Conservation (phyloP, 257 asterid genomes). For the Rhazya stricta region DNA sequence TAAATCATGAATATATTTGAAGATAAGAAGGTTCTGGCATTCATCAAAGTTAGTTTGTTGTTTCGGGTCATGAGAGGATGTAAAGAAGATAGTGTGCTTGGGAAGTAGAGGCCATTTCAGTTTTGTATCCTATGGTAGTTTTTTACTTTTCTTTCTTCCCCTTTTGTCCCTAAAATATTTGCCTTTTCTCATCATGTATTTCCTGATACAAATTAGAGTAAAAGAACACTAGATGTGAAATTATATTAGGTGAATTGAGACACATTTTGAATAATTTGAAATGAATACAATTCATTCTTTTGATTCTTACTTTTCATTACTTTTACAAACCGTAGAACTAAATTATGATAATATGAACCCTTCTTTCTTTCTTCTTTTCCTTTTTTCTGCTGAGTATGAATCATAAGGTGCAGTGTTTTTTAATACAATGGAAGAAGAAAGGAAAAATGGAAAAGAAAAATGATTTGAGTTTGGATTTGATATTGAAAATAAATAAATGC, state of each 20-base stretch:
- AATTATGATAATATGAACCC: too few species aligned
- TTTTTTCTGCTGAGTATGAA: too few species aligned
- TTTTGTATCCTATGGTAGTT: conserved; percentile 9
- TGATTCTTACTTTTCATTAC: neutral
- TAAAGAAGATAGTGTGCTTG: neutral
- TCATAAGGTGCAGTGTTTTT: too few species aligned
- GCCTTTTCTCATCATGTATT: neutral
- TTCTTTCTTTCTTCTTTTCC: too few species aligned
- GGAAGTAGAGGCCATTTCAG: neutral
- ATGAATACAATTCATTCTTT: neutral
- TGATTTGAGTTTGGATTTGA: too few species aligned
- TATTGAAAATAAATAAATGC: too few species aligned
- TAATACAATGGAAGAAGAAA: too few species aligned
- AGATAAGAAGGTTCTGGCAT: neutral
- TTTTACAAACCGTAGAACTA: neutral
- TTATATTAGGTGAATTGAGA: neutral
- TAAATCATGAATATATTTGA: neutral
- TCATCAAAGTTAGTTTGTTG: neutral
- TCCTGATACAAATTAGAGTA: neutral
- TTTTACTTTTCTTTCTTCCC: neutral
- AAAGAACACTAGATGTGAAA: neutral
- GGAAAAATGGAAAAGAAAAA: too few species aligned
- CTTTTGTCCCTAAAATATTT: neutral
- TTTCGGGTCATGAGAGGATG: neutral
- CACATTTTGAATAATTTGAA: neutral